Evolutionary conservation across 257 asterid species (phyloP).

Genomic region (Primulina tabacum): DNA sequence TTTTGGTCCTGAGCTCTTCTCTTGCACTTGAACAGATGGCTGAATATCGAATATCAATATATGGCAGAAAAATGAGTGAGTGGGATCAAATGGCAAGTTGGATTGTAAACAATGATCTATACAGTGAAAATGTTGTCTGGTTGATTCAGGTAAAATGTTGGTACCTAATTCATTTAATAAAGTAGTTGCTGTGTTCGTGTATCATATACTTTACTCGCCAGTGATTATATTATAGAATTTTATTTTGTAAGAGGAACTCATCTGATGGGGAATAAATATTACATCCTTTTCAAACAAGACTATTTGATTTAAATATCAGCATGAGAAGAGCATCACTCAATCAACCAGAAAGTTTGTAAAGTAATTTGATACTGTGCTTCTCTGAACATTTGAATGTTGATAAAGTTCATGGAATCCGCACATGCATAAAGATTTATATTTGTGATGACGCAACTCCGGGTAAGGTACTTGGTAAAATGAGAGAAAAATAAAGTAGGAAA

Average conservation of each 20-base stretch:
- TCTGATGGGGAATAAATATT: neutral
- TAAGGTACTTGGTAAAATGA: neutral
- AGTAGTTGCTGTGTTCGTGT: neutral
- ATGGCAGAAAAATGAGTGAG: conserved; percentile 96
- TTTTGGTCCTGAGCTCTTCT: conserved; percentile 18
- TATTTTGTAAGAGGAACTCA: neutral
- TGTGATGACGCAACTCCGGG: neutral
- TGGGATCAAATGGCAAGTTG: conserved; percentile 99
- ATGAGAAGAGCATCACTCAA: neutral
- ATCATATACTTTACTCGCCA: neutral
- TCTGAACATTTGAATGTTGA: neutral
- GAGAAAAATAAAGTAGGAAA: no score
- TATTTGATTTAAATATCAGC: no score
- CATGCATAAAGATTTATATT: neutral
- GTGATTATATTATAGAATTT: conserved; percentile 2
- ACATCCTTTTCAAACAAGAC: neutral
- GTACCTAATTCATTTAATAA: conserved; percentile 12
- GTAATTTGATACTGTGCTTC: neutral
- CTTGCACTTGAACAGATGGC: conserved; percentile 75
- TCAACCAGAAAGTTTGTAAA: neutral
- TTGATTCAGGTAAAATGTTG: conserved; percentile 74
- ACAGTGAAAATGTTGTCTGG: conserved; percentile 96
- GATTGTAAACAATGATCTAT: conserved; percentile 85
- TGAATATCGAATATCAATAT: conserved; percentile 85
- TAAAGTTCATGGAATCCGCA: neutral